These are phyloP conservation scores for Hypsizygus marmoreus DNA, from an alignment of 768 basidiomycete genomes.

Conservation along the genomic window DNA sequence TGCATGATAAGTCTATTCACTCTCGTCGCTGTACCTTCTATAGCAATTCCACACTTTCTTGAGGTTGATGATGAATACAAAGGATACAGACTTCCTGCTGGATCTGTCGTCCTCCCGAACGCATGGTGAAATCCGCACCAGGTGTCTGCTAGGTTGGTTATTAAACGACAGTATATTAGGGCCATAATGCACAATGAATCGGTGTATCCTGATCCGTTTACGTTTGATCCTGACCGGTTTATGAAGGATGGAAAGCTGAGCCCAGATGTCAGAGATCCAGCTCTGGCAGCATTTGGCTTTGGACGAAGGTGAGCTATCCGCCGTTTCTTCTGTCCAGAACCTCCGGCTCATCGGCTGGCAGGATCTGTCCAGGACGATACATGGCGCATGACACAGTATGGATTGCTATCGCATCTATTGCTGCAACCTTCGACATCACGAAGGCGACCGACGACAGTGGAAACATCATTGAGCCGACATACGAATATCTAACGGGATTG, in stretches of 20 bases:
- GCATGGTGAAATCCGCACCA: too few relatives aligned
- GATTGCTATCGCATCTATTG: conserved; percentile 29
- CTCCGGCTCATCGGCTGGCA: not conserved
- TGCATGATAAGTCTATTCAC: not conserved
- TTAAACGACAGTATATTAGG: conserved; percentile 20
- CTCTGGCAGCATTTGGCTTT: conserved; percentile 24
- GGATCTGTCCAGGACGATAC: conserved; percentile 34
- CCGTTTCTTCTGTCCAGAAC: not conserved
- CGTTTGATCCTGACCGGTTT: conserved; percentile 40
- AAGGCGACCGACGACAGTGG: conserved; percentile 19
- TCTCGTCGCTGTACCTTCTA: not conserved
- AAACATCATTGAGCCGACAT: conserved; percentile 13
- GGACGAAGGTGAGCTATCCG: conserved; percentile 12
- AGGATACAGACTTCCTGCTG: conserved; percentile 37
- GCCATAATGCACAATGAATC: conserved; percentile 33
- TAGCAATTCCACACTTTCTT: conserved; percentile 32
- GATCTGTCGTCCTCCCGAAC: conserved; percentile 29
- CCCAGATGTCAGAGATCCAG: conserved; percentile 17
- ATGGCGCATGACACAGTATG: conserved; percentile 34
- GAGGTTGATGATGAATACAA: conserved; percentile 34
- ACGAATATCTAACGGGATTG: conserved; percentile 10
- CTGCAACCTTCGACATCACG: conserved; percentile 30
- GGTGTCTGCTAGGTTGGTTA: not conserved
- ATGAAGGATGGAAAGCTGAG: conserved; percentile 26
- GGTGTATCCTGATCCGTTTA: conserved; percentile 31